phyloP scores from a whole-genome alignment of 345 rosid genomes.

The Toxicodendron radicans region DNA sequence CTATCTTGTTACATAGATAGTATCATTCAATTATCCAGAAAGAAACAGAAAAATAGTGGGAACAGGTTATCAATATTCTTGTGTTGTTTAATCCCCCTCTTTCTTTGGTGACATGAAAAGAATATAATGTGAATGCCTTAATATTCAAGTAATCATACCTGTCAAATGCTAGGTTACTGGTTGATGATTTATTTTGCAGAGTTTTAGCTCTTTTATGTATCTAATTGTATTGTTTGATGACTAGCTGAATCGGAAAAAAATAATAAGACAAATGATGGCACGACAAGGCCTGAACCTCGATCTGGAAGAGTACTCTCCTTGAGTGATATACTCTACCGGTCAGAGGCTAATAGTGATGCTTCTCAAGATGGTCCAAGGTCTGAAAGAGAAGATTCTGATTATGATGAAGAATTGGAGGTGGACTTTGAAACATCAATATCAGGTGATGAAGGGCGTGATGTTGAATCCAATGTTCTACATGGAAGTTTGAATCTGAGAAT shows the following conservation, averaged over 20 bases:
- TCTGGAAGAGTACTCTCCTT: conserved; percentile 66
- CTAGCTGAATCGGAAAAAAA: conserved; percentile 72
- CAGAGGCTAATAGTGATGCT: conserved; percentile 83
- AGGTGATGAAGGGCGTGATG: conserved; percentile 73
- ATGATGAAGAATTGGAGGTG: conserved; percentile 87
- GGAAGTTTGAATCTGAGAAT: conserved; percentile 82
- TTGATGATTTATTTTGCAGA: neutral
- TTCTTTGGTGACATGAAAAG: neutral
- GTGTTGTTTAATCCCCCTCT: neutral
- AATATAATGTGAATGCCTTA: neutral
- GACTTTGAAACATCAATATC: conserved; percentile 75
- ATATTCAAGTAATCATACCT: neutral
- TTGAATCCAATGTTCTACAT: conserved; percentile 59
- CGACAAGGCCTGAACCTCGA: conserved; percentile 45
- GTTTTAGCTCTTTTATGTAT: neutral
- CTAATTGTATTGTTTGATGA: conserved; percentile 21
- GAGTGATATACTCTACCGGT: conserved; percentile 75
- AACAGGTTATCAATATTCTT: neutral
- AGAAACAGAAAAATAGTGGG: neutral
- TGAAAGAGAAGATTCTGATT: conserved; percentile 90
- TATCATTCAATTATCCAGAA: neutral
- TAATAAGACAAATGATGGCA: conserved; percentile 46
- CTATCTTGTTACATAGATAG: neutral
- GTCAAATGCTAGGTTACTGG: neutral
- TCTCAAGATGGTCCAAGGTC: conserved; percentile 84